Conservation (phyloP, 768 basidiomycete species). For the Lactarius evosmus region DNA sequence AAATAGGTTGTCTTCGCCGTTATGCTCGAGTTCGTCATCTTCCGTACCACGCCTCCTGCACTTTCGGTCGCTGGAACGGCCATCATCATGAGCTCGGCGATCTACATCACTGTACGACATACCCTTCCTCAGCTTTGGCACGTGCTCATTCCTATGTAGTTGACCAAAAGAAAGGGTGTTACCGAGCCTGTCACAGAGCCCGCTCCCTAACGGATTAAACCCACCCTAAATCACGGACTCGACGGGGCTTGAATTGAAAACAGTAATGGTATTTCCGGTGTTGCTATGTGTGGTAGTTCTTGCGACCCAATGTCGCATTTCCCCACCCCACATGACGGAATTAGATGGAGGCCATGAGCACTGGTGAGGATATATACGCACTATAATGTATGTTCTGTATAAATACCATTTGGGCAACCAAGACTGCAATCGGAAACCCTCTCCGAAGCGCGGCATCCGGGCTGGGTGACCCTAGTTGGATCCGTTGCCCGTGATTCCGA, state of each 20-base stretch:
- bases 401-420: no score
- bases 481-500: no score
- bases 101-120: constrained; percentile 59
- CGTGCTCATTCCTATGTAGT: neutral
- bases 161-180: neutral
- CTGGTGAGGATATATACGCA: no score
- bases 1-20: constrained; percentile 63
- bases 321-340: neutral
- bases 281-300: no score
- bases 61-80: constrained; percentile 59
- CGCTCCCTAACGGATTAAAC: neutral
- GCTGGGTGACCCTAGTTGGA: no score
- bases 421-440: no score
- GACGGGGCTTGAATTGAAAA: neutral
- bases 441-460: no score
- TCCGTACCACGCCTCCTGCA: constrained; percentile 54
- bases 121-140: neutral
- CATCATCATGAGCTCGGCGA: constrained; percentile 61
- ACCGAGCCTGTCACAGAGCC: neutral
- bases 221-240: neutral
- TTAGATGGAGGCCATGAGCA: no score
- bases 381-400: no score
- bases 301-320: neutral
- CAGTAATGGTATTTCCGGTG: neutral
- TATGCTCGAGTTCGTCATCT: constrained; percentile 61